Conservation (phyloP, 768 basidiomycete species). For the Termitomyces sp. region DNA sequence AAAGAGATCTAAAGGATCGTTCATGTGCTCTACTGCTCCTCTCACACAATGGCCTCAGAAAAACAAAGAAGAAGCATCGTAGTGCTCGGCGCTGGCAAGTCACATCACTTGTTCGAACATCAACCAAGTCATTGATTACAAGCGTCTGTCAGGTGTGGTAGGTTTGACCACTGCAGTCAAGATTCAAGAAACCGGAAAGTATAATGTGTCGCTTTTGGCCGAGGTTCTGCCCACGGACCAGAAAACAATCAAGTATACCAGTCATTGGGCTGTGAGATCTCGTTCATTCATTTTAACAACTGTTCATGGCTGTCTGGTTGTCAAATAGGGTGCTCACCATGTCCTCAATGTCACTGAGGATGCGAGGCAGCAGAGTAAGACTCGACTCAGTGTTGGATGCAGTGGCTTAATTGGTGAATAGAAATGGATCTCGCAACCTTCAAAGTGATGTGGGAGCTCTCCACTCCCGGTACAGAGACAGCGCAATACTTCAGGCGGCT, state of each 20-base stretch:
- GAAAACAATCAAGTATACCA: conserved; percentile 71
- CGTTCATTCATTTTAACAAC: background rate
- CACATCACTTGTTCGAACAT: background rate
- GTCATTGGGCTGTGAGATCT: conserved; percentile 69
- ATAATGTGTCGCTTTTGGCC: conserved; percentile 64
- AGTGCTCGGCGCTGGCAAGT: conserved; percentile 18
- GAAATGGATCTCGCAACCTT: conserved; percentile 72
- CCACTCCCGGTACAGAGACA: conserved; percentile 46
- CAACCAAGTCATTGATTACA: background rate
- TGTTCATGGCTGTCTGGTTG: background rate
- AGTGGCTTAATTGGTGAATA: conserved; percentile 19
- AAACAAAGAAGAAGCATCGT: conserved; percentile 6
- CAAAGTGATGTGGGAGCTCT: conserved; percentile 68
- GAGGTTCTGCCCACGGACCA: conserved; percentile 69
- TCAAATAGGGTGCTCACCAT: conserved; percentile 73
- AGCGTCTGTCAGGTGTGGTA: conserved; percentile 52
- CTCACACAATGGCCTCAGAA: background rate
- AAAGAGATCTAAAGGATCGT: background rate
- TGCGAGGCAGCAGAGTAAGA: conserved; percentile 47
- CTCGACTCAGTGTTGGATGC: background rate
- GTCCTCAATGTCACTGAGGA: conserved; percentile 53
- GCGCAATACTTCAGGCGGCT: conserved; percentile 63
- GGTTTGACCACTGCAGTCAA: conserved; percentile 73
- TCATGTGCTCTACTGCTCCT: background rate
- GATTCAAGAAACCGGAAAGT: conserved; percentile 56